Evolutionary conservation across 352 stramenopile species (phyloP), one percentile per base, ranked within the genome.

Genomic region (Phytopythium helicoides): DNA sequence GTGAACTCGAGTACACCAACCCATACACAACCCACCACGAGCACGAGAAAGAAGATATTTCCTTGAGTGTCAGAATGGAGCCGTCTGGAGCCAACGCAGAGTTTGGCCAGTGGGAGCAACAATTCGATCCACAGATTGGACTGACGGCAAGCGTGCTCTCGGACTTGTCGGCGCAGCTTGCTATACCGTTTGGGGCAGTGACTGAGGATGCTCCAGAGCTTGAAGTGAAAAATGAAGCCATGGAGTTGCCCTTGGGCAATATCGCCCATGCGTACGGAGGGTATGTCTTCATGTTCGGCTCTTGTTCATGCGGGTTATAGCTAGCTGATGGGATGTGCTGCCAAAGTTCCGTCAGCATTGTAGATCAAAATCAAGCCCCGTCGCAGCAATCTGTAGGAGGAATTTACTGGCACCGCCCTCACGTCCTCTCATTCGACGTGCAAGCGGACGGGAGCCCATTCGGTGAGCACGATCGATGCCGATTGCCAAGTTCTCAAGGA

Each of bases 361-460:
- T n/a, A n/a, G n/a, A n/a, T n/a, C n/a, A n/a, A n/a, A n/a, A n/a
- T n/a, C n/a, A n/a, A n/a, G n/a, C n/a, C n/a, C n/a, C n/a, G n/a
- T n/a, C n/a, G n/a, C n/a, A n/a, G n/a, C n/a, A n/a, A n/a, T n/a
- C n/a, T n/a, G n/a, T n/a, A n/a, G 26, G 45, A 7, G 16, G 18
- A 12, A 31, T 19, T 1, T 33, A 31, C 18, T 52, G 46, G 19
- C 46, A 52, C 11, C 46, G 46, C 11, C 46, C 46, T 21, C 25
- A 71, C 23, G 44, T 60, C 7, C 54, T 84, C 22, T 59, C 60
- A 8, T 79, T 84, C 26, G 48, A 65, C 10, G 34, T 38, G 18
- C 63, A 69, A 18, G 54, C 39, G 9, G 52, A 84, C 26, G 65
- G 71, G 31, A 67, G 44, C 25, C 52, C 68, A 16, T 80, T 81